These are phyloP conservation scores for Hondaea fermentalgiana DNA, from an alignment of 108 stramenopile species.

Conservation along the genomic window DNA sequence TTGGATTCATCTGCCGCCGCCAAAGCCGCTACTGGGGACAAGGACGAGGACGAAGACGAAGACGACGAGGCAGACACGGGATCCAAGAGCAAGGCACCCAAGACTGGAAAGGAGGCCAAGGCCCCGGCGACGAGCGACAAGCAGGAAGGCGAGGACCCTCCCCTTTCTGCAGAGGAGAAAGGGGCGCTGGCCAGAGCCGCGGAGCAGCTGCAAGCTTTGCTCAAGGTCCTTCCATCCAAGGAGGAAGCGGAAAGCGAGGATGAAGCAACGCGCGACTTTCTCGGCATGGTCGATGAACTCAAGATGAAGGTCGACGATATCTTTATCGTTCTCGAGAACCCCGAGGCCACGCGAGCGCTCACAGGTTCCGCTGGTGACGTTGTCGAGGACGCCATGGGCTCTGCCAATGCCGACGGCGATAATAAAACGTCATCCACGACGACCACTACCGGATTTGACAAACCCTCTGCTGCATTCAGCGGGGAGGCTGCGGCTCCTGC, in stretches of 20 bases:
- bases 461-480: not conserved
- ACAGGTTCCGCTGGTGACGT: not conserved
- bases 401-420: not conserved
- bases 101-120: not conserved
- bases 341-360: not conserved
- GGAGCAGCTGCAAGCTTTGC: not conserved
- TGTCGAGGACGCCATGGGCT: not conserved
- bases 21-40: not conserved
- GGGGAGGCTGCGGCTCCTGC: not conserved
- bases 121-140: not conserved
- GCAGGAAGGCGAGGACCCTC: not conserved
- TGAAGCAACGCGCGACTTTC: not conserved
- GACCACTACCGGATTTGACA: not conserved
- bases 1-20: not conserved
- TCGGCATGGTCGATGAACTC: not conserved
- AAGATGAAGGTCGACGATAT: constrained; percentile 17
- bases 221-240: not conserved
- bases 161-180: not conserved
- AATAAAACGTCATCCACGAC: not conserved
- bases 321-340: not conserved
- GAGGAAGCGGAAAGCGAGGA: not conserved
- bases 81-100: not conserved
- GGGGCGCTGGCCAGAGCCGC: not conserved
- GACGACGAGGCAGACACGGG: not conserved
- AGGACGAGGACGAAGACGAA: not conserved